Evolutionary conservation across 2,329 filamentous ascomycete genomes (phyloP).

Genomic region (Ophiosphaerella herpotricha): DNA sequence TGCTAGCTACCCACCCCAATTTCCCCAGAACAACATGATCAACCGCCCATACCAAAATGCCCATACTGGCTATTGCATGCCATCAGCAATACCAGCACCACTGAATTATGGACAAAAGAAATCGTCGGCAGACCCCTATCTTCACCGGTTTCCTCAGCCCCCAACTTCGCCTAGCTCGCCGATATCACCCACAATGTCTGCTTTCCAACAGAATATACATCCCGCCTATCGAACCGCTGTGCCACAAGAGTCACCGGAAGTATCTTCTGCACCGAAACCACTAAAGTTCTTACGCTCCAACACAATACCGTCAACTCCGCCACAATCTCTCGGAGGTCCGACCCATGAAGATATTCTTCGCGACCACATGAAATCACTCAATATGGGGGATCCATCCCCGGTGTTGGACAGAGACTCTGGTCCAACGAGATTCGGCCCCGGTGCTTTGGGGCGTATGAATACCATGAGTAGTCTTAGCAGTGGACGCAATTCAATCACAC

Average conservation of each 20-base stretch:
- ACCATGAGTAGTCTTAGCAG: conserved; percentile 17
- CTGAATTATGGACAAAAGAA: conserved; percentile 5
- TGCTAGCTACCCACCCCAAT: conserved; percentile 1
- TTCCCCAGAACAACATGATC: conserved; percentile 1
- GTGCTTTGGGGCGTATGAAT: conserved; percentile 10
- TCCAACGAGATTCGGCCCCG: conserved; percentile 5
- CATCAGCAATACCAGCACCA: conserved; percentile 2
- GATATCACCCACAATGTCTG: neutral
- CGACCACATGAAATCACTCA: conserved; percentile 16
- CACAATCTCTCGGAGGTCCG: conserved; percentile 15
- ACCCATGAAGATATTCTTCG: conserved; percentile 13
- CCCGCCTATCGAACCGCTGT: neutral
- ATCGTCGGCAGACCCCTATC: neutral
- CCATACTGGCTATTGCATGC: neutral
- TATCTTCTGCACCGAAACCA: conserved; percentile 9
- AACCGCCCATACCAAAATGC: conserved; percentile 1
- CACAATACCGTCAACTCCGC: conserved; percentile 15
- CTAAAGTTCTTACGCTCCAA: conserved; percentile 11
- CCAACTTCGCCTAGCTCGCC: conserved; percentile 1
- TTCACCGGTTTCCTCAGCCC: conserved; percentile 3
- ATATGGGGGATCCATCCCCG: conserved; percentile 4
- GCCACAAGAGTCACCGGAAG: neutral
- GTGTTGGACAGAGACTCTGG: conserved; percentile 5
- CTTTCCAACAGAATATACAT: neutral
- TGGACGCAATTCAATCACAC: conserved; percentile 6